Conservation (phyloP, 1,284 basidiomycete genomes). For the Ceratobasidium sp. region DNA sequence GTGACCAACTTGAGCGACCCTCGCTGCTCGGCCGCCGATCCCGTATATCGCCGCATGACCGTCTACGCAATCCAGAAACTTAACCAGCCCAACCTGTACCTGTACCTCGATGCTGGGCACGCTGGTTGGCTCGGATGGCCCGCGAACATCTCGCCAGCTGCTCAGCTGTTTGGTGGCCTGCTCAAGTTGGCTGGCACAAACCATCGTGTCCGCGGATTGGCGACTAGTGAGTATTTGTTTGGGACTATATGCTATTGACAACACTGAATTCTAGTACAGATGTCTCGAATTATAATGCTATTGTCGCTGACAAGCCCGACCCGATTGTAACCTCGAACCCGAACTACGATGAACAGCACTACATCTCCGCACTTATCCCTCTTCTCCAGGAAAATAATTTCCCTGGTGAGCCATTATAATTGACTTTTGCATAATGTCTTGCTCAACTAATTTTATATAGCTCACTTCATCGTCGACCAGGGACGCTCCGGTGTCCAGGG, state of each 20-base stretch:
- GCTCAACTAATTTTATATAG: not conserved
- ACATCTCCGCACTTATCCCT: constrained; percentile 70
- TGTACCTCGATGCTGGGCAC: constrained; percentile 66
- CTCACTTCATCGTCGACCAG: constrained; percentile 73
- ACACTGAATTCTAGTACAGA: constrained; percentile 50
- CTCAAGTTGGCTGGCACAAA: constrained; percentile 67
- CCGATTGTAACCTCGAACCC: constrained; percentile 70
- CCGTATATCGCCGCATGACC: constrained; percentile 67
- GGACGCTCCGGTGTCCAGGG: constrained; percentile 73
- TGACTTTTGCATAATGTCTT: too few relatives aligned
- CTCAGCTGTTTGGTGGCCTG: constrained; percentile 67
- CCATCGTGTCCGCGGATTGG: constrained; percentile 70
- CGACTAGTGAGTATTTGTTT: constrained; percentile 59
- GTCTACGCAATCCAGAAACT: constrained; percentile 72
- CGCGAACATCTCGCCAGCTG: constrained; percentile 71
- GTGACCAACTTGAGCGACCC: constrained; percentile 73
- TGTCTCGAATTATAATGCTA: constrained; percentile 75
- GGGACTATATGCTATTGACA: too few relatives aligned
- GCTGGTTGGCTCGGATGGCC: constrained; percentile 78
- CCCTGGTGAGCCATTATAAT: constrained; percentile 60
- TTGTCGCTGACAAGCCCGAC: constrained; percentile 66
- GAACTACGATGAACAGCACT: constrained; percentile 74
- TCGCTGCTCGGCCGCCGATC: constrained; percentile 68
- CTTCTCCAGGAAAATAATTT: constrained; percentile 64
- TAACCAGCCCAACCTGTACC: constrained; percentile 60